phyloP scores from a whole-genome alignment of 768 basidiomycete species.

The Boletus tomentosulus region DNA sequence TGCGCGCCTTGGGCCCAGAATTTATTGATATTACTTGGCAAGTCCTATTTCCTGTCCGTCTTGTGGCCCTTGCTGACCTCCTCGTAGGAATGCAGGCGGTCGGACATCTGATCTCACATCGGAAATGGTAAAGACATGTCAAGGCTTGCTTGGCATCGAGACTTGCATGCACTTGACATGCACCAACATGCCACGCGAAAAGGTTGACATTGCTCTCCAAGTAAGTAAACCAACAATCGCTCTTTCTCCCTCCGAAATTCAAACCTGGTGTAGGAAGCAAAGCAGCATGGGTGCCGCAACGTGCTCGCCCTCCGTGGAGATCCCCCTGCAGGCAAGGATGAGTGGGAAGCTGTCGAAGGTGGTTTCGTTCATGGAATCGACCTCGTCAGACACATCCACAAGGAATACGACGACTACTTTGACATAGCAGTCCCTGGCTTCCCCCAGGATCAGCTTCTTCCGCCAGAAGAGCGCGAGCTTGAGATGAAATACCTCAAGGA shows the following conservation, averaged over 20 bases:
- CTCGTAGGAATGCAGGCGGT: slow-evolving; percentile 88
- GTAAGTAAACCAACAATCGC: slow-evolving; percentile 45
- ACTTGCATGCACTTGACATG: slow-evolving; percentile 99
- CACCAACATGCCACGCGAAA: slow-evolving; percentile 96
- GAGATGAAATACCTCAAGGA: slow-evolving; percentile 87
- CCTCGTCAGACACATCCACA: slow-evolving; percentile 84
- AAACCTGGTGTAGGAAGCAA: slow-evolving; percentile 65
- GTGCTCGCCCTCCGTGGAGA: slow-evolving; percentile 92
- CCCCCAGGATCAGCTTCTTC: slow-evolving; percentile 74
- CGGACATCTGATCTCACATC: slow-evolving; percentile 92
- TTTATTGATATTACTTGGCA: slow-evolving; percentile 98
- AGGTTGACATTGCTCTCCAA: slow-evolving; percentile 85
- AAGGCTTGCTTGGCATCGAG: slow-evolving; percentile 88
- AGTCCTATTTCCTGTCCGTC: slow-evolving; percentile 13
- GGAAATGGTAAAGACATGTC: slow-evolving; percentile 92
- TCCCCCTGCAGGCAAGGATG: slow-evolving; percentile 81
- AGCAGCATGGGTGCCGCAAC: slow-evolving; percentile 84
- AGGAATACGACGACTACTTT: slow-evolving; percentile 85
- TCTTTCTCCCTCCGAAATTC: slow-evolving; percentile 1
- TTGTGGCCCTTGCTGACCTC: slow-evolving; percentile 1
- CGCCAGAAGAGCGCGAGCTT: slow-evolving; percentile 65
- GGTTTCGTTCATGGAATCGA: slow-evolving; percentile 91
- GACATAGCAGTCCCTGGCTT: slow-evolving; percentile 94
- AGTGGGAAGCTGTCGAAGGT: slow-evolving; percentile 89
- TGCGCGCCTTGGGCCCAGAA: slow-evolving; percentile 92